These are phyloP conservation scores for Skeletonema costatum DNA, from an alignment of 108 stramenopile genomes.

Conservation along the genomic window DNA sequence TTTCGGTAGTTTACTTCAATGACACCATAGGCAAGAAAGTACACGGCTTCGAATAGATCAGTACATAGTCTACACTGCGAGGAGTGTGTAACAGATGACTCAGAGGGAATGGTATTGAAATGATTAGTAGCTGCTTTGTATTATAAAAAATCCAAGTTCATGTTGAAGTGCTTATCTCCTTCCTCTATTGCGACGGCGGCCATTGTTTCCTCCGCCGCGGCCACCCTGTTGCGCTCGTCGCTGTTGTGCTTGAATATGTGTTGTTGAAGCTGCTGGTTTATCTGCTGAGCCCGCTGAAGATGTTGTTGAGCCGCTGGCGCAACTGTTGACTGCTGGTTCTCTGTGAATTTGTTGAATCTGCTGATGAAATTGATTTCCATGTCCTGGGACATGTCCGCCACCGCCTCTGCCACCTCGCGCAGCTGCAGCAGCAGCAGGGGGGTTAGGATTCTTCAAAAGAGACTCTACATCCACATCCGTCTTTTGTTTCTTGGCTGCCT, in stretches of 20 bases:
- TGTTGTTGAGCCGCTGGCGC: too few relatives aligned
- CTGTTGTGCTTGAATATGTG: neutral
- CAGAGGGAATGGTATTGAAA: neutral
- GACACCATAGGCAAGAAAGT: too few relatives aligned
- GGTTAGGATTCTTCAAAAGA: slow-evolving; percentile 28
- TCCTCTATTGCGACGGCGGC: neutral
- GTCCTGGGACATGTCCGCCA: neutral
- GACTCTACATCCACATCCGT: slow-evolving; percentile 35
- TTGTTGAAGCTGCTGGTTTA: neutral
- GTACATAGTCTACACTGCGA: too few relatives aligned
- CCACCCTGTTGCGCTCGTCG: neutral
- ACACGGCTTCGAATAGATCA: too few relatives aligned
- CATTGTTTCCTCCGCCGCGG: neutral
- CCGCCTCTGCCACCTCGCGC: neutral
- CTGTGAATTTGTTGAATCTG: neutral
- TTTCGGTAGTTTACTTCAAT: too few relatives aligned
- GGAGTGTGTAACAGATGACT: too few relatives aligned
- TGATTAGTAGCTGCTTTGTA: neutral
- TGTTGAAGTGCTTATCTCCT: neutral
- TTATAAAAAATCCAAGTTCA: neutral
- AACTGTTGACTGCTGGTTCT: neutral
- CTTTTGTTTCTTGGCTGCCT: slow-evolving; percentile 56
- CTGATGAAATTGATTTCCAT: neutral
- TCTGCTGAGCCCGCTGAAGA: neutral
- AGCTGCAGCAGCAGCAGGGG: neutral